Conservation (phyloP, 495 filamentous ascomycete species). For the Trichoderma reesei region DNA sequence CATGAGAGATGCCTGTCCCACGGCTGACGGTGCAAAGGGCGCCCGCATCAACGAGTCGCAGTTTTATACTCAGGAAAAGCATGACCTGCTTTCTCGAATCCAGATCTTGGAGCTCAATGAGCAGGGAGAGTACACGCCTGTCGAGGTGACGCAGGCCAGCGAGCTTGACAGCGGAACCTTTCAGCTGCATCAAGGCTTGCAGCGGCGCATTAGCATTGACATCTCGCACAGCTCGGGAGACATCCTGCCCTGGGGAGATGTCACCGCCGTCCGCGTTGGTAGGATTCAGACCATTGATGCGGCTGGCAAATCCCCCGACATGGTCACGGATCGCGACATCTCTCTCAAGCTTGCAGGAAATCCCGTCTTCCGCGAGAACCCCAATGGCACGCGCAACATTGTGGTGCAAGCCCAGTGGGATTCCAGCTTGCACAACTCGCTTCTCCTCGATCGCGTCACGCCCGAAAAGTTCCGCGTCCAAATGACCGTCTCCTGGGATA, state of each 20-base stretch:
- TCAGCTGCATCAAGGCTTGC: constrained; percentile 91
- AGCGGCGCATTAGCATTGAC: constrained; percentile 77
- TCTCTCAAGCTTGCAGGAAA: constrained; percentile 63
- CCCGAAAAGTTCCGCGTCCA: constrained; percentile 87
- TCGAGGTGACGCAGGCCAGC: constrained; percentile 80
- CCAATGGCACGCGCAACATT: constrained; percentile 84
- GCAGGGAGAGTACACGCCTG: constrained; percentile 79
- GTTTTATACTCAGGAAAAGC: constrained; percentile 84
- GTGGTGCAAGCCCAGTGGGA: constrained; percentile 90
- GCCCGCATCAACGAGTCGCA: constrained; percentile 81
- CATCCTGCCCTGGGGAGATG: constrained; percentile 74
- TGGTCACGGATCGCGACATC: constrained; percentile 63
- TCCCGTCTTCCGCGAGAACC: constrained; percentile 67
- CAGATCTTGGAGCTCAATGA: constrained; percentile 89
- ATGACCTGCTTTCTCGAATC: constrained; percentile 80
- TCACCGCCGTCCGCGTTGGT: constrained; percentile 64
- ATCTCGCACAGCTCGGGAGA: constrained; percentile 84
- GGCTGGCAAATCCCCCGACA: constrained; percentile 72
- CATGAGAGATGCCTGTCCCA: constrained; percentile 66
- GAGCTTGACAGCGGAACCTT: constrained; percentile 78
- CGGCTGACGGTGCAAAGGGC: constrained; percentile 48
- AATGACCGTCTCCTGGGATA: constrained; percentile 74
- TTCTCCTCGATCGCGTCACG: constrained; percentile 81
- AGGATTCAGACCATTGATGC: constrained; percentile 74
- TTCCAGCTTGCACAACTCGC: constrained; percentile 81